Evolutionary conservation across 2,329 filamentous ascomycete genomes (phyloP).

Genomic region (Xylariales sp.): DNA sequence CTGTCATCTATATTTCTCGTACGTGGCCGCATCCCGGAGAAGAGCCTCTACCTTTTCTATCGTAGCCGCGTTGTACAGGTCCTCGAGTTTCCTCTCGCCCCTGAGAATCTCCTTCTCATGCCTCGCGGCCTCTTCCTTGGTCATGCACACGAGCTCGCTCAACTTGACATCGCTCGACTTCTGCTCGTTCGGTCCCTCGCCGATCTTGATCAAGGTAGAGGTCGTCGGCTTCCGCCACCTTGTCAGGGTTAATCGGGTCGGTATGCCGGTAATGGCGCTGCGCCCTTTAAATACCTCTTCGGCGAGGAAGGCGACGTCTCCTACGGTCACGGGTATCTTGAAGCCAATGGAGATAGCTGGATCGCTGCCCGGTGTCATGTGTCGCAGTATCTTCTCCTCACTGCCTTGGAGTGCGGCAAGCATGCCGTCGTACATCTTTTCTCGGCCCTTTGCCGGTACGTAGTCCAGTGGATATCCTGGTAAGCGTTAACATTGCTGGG

Average conservation of each 20-base stretch:
- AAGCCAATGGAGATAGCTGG: constrained; percentile 60
- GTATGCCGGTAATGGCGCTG: constrained; percentile 76
- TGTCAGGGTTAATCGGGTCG: constrained; percentile 73
- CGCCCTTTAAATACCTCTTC: constrained; percentile 85
- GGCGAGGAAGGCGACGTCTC: constrained; percentile 80
- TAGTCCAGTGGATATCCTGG: constrained; percentile 82
- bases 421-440: constrained; percentile 89
- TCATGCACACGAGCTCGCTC: constrained; percentile 29
- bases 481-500: constrained; percentile 11
- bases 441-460: constrained; percentile 71
- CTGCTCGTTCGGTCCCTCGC: constrained; percentile 66
- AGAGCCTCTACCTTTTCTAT: constrained; percentile 63
- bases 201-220: constrained; percentile 55
- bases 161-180: constrained; percentile 62
- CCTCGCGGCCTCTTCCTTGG: constrained; percentile 35
- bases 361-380: constrained; percentile 38
- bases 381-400: constrained; percentile 69
- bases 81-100: constrained; percentile 60
- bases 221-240: constrained; percentile 68
- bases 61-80: constrained; percentile 68
- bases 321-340: constrained; percentile 70
- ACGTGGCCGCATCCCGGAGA: constrained; percentile 61
- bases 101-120: constrained; percentile 79
- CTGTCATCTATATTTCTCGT: constrained; percentile 52
- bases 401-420: constrained; percentile 68